phyloP scores from a whole-genome alignment of 495 filamentous ascomycete genomes.

The Penicillium subrubescens region DNA sequence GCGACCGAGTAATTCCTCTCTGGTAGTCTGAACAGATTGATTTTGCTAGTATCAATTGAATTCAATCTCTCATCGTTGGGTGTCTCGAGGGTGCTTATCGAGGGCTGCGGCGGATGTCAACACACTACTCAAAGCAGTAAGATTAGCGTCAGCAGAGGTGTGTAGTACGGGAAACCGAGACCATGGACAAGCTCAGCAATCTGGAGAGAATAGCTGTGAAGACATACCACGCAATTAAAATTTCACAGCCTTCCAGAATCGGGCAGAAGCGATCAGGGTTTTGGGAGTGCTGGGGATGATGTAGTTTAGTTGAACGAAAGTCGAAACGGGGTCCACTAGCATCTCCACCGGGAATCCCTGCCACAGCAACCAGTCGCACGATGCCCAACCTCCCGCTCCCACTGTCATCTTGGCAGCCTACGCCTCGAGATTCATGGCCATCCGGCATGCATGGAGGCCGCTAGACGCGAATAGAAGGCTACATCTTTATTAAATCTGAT shows the following conservation, averaged over 20 bases:
- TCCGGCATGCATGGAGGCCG: not conserved
- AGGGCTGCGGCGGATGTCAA: slow-evolving; percentile 33
- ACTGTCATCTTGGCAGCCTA: not conserved
- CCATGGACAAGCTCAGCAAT: not conserved
- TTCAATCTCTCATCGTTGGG: slow-evolving; percentile 16
- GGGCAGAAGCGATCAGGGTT: slow-evolving; percentile 17
- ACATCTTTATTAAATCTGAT: too few species aligned
- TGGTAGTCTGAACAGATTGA: not conserved
- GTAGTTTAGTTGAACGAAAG: slow-evolving; percentile 9
- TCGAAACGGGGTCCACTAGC: not conserved
- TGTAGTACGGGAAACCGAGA: not conserved
- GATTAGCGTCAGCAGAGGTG: slow-evolving; percentile 15
- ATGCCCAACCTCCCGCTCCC: slow-evolving; percentile 26
- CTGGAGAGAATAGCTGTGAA: not conserved
- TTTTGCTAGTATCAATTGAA: slow-evolving; percentile 1
- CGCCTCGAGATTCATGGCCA: not conserved
- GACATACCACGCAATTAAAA: not conserved
- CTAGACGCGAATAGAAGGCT: not conserved
- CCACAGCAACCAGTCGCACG: slow-evolving; percentile 40
- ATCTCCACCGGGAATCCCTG: slow-evolving; percentile 40
- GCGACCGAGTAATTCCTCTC: slow-evolving; percentile 5
- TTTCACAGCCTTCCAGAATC: slow-evolving; percentile 12
- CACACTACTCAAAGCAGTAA: slow-evolving; percentile 45
- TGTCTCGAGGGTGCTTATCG: slow-evolving; percentile 13
- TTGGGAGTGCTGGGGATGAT: slow-evolving; percentile 21